phyloP scores from a whole-genome alignment of 139 green algal genomes.

The Zygnema circumcarinatum region DNA sequence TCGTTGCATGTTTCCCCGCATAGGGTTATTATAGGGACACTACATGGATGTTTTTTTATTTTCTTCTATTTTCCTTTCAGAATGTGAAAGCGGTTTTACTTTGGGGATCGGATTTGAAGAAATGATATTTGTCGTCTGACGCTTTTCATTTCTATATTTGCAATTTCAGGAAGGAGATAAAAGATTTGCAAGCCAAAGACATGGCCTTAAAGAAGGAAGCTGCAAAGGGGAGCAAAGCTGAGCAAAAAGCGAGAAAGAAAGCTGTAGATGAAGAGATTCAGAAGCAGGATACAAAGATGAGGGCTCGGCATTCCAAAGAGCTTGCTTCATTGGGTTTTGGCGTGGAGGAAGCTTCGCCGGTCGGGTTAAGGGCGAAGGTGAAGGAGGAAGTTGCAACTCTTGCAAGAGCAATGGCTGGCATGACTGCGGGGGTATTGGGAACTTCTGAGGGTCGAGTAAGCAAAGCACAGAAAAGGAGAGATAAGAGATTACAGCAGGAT shows the following conservation, averaged over 20 bases:
- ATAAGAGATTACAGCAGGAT: constrained; percentile 66
- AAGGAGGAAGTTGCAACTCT: constrained; percentile 19
- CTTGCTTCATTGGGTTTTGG: constrained; percentile 56
- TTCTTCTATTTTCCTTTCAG: neutral
- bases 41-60: neutral
- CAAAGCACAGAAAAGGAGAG: constrained; percentile 73
- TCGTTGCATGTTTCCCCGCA: neutral
- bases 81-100: neutral
- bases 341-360: neutral
- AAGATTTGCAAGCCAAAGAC: constrained; percentile 67
- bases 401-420: constrained; percentile 15
- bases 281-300: constrained; percentile 36
- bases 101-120: no score
- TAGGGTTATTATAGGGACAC: no score
- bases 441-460: constrained; percentile 63
- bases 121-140: neutral
- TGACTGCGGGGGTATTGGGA: neutral
- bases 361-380: neutral
- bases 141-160: neutral
- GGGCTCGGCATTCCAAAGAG: constrained; percentile 37
- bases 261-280: constrained; percentile 38
- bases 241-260: constrained; percentile 55
- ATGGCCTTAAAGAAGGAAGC: constrained; percentile 53
- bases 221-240: constrained; percentile 52
- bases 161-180: constrained; percentile 32